A percentile compares a stretch with the other conserved stretches of the same genome.
These are phyloP conservation scores for Thelonectria rubi DNA, from an alignment of 2,329 filamentous ascomycete genomes.

Conservation along the genomic window DNA sequence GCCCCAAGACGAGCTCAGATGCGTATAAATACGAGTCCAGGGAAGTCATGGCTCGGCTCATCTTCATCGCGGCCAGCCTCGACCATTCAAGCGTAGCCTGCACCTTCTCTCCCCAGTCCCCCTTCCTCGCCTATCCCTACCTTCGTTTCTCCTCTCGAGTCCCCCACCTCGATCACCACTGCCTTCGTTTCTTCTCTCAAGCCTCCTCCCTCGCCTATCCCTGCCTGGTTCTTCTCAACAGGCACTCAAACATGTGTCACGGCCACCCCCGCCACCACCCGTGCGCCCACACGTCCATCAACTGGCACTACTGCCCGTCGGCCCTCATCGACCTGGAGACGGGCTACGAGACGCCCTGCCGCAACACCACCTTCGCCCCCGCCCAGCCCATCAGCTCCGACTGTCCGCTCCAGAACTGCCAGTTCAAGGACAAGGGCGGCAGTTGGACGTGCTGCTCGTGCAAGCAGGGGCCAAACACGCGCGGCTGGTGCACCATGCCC, in stretches of 20 bases:
- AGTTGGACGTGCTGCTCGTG: slow-evolving; percentile 66
- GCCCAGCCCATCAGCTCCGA: slow-evolving; percentile 54
- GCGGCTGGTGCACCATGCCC: slow-evolving; percentile 61
- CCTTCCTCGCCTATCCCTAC: neutral
- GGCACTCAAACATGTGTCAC: slow-evolving; percentile 57
- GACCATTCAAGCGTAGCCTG: neutral
- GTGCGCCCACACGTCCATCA: slow-evolving; percentile 64
- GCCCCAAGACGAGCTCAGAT: neutral
- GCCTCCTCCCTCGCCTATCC: neutral
- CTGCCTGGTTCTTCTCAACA: neutral
- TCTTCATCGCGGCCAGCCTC: neutral
- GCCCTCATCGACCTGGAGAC: slow-evolving; percentile 58
- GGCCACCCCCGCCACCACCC: slow-evolving; percentile 62
- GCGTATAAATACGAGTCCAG: slow-evolving; percentile 14
- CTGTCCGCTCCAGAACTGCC: slow-evolving; percentile 62
- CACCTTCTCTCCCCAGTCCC: neutral
- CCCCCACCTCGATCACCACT: too few species aligned
- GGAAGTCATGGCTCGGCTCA: neutral
- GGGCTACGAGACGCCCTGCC: slow-evolving; percentile 60
- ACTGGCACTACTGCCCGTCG: slow-evolving; percentile 63
- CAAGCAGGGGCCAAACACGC: slow-evolving; percentile 59
- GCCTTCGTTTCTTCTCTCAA: too few species aligned
- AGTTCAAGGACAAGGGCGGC: slow-evolving; percentile 59
- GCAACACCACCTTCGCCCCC: slow-evolving; percentile 57
- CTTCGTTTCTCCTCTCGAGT: neutral